Conservation (phyloP, 2,329 filamentous ascomycete species). For the Fusarium redolens region DNA sequence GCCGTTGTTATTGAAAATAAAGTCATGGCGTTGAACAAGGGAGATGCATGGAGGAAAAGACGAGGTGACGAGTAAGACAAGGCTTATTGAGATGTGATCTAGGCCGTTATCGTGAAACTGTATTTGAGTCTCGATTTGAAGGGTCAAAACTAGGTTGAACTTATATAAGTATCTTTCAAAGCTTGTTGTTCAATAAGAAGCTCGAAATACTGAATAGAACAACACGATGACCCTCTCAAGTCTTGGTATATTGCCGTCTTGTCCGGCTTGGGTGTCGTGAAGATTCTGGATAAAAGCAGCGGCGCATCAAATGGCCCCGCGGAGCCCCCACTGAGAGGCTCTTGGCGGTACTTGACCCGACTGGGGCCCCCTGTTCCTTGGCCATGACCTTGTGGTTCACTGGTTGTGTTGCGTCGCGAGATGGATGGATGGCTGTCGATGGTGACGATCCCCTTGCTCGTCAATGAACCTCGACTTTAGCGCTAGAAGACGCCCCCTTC, state of each 20-base stretch:
- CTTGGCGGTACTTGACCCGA: conserved; percentile 36
- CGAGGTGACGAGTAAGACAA: conserved; percentile 22
- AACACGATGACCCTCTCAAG: neutral
- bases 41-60: conserved; percentile 18
- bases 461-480: conserved; percentile 6
- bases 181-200: neutral
- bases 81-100: neutral
- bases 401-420: conserved; percentile 6
- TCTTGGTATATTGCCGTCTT: conserved; percentile 27
- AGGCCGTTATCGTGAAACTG: conserved; percentile 11
- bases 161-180: too few species aligned
- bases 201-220: neutral
- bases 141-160: neutral
- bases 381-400: neutral
- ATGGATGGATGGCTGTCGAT: conserved; percentile 3
- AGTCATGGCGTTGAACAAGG: conserved; percentile 24
- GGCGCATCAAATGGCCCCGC: conserved; percentile 28
- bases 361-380: conserved; percentile 20
- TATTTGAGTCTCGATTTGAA: neutral
- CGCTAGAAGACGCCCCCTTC: conserved; percentile 21
- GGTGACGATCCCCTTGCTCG: conserved; percentile 23
- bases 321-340: conserved; percentile 33
- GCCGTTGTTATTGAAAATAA: neutral
- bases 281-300: conserved; percentile 35
- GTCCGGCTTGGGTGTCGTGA: conserved; percentile 30